Evolutionary conservation across 2,329 filamentous ascomycete genomes (phyloP).

Genomic region (Tolypocladium amazonense): DNA sequence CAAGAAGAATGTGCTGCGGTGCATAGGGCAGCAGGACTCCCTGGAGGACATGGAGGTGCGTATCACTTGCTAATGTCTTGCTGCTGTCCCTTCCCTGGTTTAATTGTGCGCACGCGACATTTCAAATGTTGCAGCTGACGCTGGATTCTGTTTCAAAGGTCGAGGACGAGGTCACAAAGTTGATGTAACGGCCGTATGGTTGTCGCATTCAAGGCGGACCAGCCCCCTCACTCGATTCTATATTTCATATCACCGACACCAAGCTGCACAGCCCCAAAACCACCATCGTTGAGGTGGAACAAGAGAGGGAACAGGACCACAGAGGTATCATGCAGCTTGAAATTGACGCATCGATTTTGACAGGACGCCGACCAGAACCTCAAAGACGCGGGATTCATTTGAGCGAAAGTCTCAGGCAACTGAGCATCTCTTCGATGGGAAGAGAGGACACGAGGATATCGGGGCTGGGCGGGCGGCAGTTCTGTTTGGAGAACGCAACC

Average conservation of each 20-base stretch:
- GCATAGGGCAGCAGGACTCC: constrained; percentile 94
- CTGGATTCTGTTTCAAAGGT: constrained; percentile 42
- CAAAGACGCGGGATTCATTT: constrained; percentile 17
- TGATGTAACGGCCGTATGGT: constrained; percentile 51
- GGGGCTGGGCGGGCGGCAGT: constrained; percentile 9
- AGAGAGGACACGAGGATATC: constrained; percentile 17
- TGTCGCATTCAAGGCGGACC: not conserved
- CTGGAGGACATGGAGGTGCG: constrained; percentile 99
- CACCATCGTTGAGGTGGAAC: not conserved
- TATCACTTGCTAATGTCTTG: constrained; percentile 16
- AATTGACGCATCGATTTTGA: constrained; percentile 17
- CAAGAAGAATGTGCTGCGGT: constrained; percentile 96
- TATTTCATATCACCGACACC: not conserved
- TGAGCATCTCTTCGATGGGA: constrained; percentile 23
- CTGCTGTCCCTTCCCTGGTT: not conserved
- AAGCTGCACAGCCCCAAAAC: not conserved
- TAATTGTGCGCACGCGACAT: constrained; percentile 7
- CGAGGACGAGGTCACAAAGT: constrained; percentile 82
- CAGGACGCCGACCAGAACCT: constrained; percentile 18
- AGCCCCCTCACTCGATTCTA: not conserved
- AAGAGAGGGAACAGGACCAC: not conserved
- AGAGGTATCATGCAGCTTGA: constrained; percentile 2
- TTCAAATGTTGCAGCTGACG: constrained; percentile 18
- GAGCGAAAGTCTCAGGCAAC: constrained; percentile 7
- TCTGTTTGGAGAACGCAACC: constrained; percentile 12